These are phyloP conservation scores for Microdochium paspali DNA, from an alignment of 2,329 filamentous ascomycete genomes.

Conservation along the genomic window DNA sequence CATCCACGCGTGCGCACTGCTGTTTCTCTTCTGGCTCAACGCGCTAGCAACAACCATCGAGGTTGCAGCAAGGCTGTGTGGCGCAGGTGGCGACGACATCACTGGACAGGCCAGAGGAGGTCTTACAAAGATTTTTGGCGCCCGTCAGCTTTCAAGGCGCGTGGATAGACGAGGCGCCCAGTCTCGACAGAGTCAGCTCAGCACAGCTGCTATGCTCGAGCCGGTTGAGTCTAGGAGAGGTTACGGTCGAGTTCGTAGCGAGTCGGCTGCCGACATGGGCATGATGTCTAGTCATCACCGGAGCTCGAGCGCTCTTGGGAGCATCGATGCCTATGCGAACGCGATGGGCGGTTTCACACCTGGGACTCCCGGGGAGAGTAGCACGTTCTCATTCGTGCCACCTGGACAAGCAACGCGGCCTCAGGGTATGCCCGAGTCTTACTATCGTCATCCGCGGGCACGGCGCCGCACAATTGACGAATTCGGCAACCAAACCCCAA, in stretches of 20 bases:
- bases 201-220: constrained; percentile 71
- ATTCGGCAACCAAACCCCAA: constrained; percentile 7
- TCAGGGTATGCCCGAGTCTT: constrained; percentile 57
- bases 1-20: constrained; percentile 73
- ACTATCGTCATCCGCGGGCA: constrained; percentile 76
- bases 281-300: constrained; percentile 35
- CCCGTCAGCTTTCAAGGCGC: constrained; percentile 76
- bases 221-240: constrained; percentile 53
- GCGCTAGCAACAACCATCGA: constrained; percentile 85
- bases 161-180: constrained; percentile 48
- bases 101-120: constrained; percentile 68
- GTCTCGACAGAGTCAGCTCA: constrained; percentile 73
- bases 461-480: constrained; percentile 54
- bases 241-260: constrained; percentile 50
- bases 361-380: constrained; percentile 47
- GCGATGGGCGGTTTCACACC: constrained; percentile 19
- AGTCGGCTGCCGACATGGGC: constrained; percentile 50
- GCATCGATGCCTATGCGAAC: constrained; percentile 33
- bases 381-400: constrained; percentile 62
- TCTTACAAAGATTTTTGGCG: constrained; percentile 81
- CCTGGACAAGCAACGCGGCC: constrained; percentile 37
- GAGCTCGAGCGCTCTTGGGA: constrained; percentile 45
- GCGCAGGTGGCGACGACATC: constrained; percentile 68
- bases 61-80: constrained; percentile 71
- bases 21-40: constrained; percentile 91